These are phyloP conservation scores for Pichia sp. DNA, from an alignment of 1,139 yeast genomes.

Conservation along the genomic window DNA sequence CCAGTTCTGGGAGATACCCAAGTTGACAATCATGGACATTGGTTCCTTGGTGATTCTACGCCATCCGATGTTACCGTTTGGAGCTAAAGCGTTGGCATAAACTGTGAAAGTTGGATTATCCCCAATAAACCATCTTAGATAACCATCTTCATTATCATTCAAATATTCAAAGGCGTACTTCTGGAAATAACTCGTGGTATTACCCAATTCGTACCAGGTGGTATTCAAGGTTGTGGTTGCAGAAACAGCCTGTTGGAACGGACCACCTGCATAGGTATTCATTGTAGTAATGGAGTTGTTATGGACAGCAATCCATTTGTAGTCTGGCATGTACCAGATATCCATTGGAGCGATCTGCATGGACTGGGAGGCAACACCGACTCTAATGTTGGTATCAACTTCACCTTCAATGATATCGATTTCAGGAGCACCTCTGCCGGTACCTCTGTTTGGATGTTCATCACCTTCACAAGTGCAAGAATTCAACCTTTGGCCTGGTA, in stretches of 20 bases:
- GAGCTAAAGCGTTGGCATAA: constrained; percentile 45
- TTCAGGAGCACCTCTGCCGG: constrained; percentile 65
- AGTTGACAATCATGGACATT: constrained; percentile 53
- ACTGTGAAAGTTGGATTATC: constrained; percentile 50
- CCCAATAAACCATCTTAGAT: constrained; percentile 73
- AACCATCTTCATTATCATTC: constrained; percentile 63
- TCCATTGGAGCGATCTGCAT: constrained; percentile 59
- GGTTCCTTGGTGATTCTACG: constrained; percentile 59
- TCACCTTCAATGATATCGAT: constrained; percentile 60
- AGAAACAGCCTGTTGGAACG: constrained; percentile 57
- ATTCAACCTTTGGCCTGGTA: constrained; percentile 55
- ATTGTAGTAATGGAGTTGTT: constrained; percentile 44
- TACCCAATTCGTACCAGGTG: constrained; percentile 54
- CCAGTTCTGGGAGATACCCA: constrained; percentile 60
- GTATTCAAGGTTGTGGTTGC: constrained; percentile 49
- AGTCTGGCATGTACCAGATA: constrained; percentile 61
- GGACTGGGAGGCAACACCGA: constrained; percentile 58
- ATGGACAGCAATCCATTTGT: constrained; percentile 45
- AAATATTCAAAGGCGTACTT: constrained; percentile 72
- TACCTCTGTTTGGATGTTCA: constrained; percentile 55
- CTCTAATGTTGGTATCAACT: constrained; percentile 37
- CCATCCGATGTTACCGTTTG: constrained; percentile 62
- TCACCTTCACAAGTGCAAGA: constrained; percentile 55
- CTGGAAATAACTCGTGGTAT: constrained; percentile 46
- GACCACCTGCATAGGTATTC: constrained; percentile 58